Evolutionary conservation across 306 rosid species (phyloP), one percentile per base, ranked within the genome.

Genomic region (Abrus precatorius): DNA sequence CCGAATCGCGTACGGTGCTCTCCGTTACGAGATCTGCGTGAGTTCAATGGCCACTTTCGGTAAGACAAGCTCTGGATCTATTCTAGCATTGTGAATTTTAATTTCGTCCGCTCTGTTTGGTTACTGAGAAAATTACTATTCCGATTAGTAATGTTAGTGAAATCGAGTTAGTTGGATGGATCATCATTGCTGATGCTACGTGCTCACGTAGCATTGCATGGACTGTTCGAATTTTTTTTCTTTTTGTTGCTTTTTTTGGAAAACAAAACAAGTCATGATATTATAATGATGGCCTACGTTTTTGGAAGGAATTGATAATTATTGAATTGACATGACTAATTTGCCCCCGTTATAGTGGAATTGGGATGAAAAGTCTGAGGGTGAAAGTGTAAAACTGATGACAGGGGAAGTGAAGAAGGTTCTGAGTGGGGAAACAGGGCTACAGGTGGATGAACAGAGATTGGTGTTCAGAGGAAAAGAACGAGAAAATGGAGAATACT

Each of bases 321-420:
- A 36, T 36, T 36, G 4, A 36, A 36, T n/a, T 30, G 1, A 29
- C 4, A 59, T 2, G 69, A 40, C 56, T 34, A 65, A 74, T 52
- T 65, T 45, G n/a, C 3, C 10, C 5, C 7, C 6, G 10, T 20
- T 45, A 20, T 70, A 60, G 78, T 68, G 36, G 10, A 53, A 3
- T n/a, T 41, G 27, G 36, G 57, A 8, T 8, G 5, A n/a, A 13
- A 11, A 60, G 2, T 14, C 3, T 59, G 64, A 36, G 73, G 66
- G 29, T 63, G 29, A 50, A 38, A 40, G 36, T 29, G 74, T 83
- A 14, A 49, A 57, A 56, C 5, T 13, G 32, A 6, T 78, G 68
- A 13, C 92, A 94, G 98, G 96, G 75, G 97, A 89, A 75, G 84
- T 94, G 92, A 94, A 94, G 94, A 90, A 91, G 93, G 8, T 82